A percentile compares a stretch with the other conserved stretches of the same genome.
Conservation (phyloP, 208 protist genomes). For the Spongospora subterranea region DNA sequence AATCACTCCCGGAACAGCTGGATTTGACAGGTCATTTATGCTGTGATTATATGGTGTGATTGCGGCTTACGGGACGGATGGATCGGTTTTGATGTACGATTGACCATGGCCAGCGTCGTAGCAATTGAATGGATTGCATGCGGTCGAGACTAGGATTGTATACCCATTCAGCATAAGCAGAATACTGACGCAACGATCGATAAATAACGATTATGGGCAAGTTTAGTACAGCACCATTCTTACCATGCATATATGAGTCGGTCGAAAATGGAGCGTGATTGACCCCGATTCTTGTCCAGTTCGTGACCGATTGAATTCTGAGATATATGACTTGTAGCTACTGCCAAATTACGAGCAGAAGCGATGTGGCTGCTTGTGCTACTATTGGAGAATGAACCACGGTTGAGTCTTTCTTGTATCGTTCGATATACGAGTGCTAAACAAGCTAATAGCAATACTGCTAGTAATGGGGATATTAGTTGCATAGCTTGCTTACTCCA, state of each 20-base stretch:
- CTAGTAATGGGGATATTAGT: not conserved
- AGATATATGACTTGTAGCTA: no score
- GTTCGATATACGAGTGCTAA: not conserved
- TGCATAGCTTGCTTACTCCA: not conserved
- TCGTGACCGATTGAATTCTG: no score
- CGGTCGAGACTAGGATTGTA: not conserved
- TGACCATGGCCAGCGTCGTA: not conserved
- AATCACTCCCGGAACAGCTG: not conserved
- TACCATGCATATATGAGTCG: constrained; percentile 22
- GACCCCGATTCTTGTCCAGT: no score
- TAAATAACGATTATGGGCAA: no score
- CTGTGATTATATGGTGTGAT: not conserved
- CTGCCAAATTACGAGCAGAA: no score
- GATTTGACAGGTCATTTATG: not conserved
- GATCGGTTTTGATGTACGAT: not conserved
- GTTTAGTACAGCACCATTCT: no score
- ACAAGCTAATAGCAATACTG: not conserved
- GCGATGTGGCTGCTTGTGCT: not conserved
- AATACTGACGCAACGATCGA: constrained; percentile 7
- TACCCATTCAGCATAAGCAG: constrained; percentile 5
- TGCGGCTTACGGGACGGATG: not conserved
- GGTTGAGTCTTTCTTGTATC: not conserved
- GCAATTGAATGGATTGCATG: not conserved
- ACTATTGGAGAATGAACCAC: not conserved
- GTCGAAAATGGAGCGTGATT: not conserved